Percentiles rank a stretch among this genome's conserved stretches.
phyloP scores from a whole-genome alignment of 495 filamentous ascomycete species.

The Trichoderma virens region DNA sequence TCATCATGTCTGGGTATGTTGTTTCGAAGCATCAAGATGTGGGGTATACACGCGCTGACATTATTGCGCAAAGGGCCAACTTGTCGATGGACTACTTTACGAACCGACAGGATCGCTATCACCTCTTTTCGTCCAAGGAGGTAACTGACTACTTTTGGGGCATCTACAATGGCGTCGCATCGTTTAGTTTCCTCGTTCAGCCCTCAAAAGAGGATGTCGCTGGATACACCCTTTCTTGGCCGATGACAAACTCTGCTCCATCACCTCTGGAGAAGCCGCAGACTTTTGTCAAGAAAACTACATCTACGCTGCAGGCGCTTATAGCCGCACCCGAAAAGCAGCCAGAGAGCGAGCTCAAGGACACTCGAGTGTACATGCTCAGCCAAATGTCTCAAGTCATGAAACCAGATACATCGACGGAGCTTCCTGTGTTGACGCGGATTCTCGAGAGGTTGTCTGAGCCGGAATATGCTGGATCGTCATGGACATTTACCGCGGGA shows the following conservation, averaged over 20 bases:
- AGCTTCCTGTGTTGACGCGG: conserved; percentile 69
- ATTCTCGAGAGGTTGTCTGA: conserved; percentile 59
- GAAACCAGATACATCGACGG: conserved; percentile 72
- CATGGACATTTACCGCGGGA: conserved; percentile 93
- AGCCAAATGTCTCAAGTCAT: conserved; percentile 80
- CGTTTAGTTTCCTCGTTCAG: conserved; percentile 70
- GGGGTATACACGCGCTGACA: not conserved
- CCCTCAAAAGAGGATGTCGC: conserved; percentile 48
- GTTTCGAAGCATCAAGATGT: not conserved
- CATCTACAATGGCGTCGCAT: conserved; percentile 69
- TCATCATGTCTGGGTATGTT: conserved; percentile 80
- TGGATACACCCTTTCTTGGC: conserved; percentile 74
- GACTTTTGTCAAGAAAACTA: conserved; percentile 61
- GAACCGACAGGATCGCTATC: conserved; percentile 90
- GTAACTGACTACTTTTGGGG: conserved; percentile 75
- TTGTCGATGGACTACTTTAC: conserved; percentile 94
- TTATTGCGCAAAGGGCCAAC: conserved; percentile 57
- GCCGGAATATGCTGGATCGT: conserved; percentile 53
- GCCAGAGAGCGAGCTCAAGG: conserved; percentile 19
- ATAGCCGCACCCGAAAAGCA: conserved; percentile 30
- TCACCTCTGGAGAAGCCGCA: conserved; percentile 62
- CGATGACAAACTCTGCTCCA: conserved; percentile 59
- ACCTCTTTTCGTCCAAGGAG: conserved; percentile 71
- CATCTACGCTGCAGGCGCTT: conserved; percentile 54
- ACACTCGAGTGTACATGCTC: conserved; percentile 78